Percentiles rank a stretch among this genome's conserved stretches.
phyloP scores from a whole-genome alignment of 2,329 filamentous ascomycete genomes.

The Mycosphaerella sp. region DNA sequence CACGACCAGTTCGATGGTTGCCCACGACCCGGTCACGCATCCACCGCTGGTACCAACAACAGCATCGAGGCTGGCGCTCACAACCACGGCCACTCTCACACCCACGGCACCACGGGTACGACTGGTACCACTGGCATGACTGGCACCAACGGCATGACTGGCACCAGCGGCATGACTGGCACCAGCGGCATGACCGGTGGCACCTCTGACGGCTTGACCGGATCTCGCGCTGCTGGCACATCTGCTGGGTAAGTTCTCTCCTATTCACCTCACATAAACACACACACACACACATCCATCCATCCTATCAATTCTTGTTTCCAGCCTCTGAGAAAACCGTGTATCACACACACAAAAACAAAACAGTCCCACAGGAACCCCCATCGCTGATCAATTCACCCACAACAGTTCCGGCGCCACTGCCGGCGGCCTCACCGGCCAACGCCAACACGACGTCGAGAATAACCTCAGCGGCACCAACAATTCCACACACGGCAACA shows the following conservation, averaged over 20 bases:
- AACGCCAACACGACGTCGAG: conserved; percentile 4
- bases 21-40: conserved; percentile 9
- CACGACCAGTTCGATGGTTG: conserved; percentile 54
- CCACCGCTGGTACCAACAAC: conserved; percentile 5
- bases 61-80: conserved; percentile 5
- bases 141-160: too few relatives aligned
- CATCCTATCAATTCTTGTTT: too few relatives aligned
- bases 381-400: conserved; percentile 6
- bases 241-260: neutral
- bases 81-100: conserved; percentile 5
- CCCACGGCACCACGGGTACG: conserved; percentile 2
- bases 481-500: conserved; percentile 6
- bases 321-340: too few relatives aligned
- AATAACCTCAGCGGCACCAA: conserved; percentile 1
- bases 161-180: too few relatives aligned
- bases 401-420: neutral
- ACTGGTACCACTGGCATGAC: neutral
- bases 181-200: neutral
- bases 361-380: neutral
- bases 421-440: neutral
- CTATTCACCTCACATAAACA: too few relatives aligned
- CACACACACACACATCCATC: neutral
- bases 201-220: neutral
- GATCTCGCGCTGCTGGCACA: conserved; percentile 1
- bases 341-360: too few relatives aligned